Evolutionary conservation across 1,139 yeast species (phyloP).

Genomic region (Wickerhamomyces sp.): DNA sequence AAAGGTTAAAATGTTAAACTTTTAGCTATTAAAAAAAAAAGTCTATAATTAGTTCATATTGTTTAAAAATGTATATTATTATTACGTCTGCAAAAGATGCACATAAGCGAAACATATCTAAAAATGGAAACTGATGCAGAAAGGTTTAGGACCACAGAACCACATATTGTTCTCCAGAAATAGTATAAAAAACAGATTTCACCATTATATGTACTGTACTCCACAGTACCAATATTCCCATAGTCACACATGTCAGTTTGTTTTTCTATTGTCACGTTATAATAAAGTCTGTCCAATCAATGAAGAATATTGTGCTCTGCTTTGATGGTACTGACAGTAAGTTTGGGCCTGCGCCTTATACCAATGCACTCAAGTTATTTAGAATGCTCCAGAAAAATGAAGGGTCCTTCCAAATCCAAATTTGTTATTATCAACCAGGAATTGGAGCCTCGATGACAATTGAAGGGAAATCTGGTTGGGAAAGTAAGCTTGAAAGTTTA

Average conservation of each 20-base stretch:
- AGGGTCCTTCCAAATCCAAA: conserved; percentile 36
- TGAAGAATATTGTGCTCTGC: conserved; percentile 46
- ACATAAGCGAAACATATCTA: too few relatives aligned
- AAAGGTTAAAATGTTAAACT: too few relatives aligned
- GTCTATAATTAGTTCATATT: too few relatives aligned
- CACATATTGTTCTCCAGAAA: too few relatives aligned
- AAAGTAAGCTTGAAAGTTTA: conserved; percentile 17
- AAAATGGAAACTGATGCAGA: too few relatives aligned
- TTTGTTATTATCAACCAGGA: conserved; percentile 66
- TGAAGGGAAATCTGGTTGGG: conserved; percentile 29
- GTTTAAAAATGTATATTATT: too few relatives aligned
- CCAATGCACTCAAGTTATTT: conserved; percentile 53
- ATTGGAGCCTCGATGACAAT: conserved; percentile 48
- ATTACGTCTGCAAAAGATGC: too few relatives aligned
- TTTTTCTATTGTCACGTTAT: neutral
- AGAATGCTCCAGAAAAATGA: conserved; percentile 45
- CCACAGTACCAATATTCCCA: too few relatives aligned
- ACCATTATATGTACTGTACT: too few relatives aligned
- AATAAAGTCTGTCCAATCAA: neutral
- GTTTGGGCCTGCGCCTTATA: conserved; percentile 51
- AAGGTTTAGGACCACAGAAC: too few relatives aligned
- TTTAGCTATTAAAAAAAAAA: too few relatives aligned
- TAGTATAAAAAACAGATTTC: too few relatives aligned
- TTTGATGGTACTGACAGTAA: conserved; percentile 61
- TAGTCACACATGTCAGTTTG: neutral